Evolutionary conservation across 2,329 filamentous ascomycete genomes (phyloP), one percentile per base, ranked within the genome.

Genomic region (Paramyrothecium sp.): DNA sequence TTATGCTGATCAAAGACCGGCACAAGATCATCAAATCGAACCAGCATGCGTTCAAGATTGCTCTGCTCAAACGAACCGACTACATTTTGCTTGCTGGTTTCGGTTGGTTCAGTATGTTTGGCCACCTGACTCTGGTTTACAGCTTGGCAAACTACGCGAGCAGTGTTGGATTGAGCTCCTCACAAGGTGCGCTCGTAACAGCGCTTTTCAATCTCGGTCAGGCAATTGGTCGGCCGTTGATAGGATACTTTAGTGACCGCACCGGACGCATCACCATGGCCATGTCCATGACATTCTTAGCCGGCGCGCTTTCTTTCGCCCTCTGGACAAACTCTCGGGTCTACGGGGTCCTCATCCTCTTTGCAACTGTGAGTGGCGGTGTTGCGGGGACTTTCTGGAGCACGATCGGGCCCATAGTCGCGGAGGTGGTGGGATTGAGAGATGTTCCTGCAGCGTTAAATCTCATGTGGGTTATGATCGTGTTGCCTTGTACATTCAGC

Each of bases 251-350:
- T 63, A 84, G 80, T 60, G 87, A 89, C 64, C 73, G 72, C 0
- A 75, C 85, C 33, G 86, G 87, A 2, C 75, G 86, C 2, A 78
- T 90, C 61, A 89, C 89, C 60, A 84, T 88, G 71, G 84, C 86
- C 1, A 74, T 74, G 1, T 65, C 78, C 10, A 79, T 83, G 71
- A 84, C 83, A 0, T 38, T 62, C 7, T 20, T 63, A 8, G 51
- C 53, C 1, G 58, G 59, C 1, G 47, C 60, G 2, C 7, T 57
- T 1, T 46, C 48, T 0, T 48, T 64, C 1, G 47, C 50, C 1
- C 51, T 64, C 23, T 64, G 62, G 61, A 30, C 58, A 0, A 60
- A 60, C 2, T 54, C 59, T 1, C 56, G 57, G 3, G 54, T 53
- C 0, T 59, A 60, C 19, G 60, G 56, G 0, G 55, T 58, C 1